phyloP scores from a whole-genome alignment of 768 basidiomycete genomes.

The Russula earlei region DNA sequence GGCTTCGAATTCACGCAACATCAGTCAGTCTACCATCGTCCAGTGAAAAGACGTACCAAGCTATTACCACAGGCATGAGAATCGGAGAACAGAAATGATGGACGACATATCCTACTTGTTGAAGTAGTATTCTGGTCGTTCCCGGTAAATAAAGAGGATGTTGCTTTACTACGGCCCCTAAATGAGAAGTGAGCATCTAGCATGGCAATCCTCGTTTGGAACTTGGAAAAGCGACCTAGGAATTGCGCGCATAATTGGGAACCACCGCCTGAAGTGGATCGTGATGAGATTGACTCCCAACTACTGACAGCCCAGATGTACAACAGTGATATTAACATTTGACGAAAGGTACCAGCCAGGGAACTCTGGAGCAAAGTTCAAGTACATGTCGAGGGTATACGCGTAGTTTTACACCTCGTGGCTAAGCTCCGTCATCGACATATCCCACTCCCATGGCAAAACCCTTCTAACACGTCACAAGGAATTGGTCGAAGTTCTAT shows the following conservation, averaged over 20 bases:
- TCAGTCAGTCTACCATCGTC: neutral
- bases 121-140: slow-evolving; percentile 65
- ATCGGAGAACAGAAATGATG: slow-evolving; percentile 11
- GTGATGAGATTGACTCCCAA: slow-evolving; percentile 32
- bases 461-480: slow-evolving; percentile 76
- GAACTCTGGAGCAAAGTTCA: slow-evolving; percentile 57
- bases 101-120: slow-evolving; percentile 68
- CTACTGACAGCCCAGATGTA: slow-evolving; percentile 30
- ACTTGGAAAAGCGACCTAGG: slow-evolving; percentile 57
- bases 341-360: slow-evolving; percentile 72
- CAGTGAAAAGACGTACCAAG: slow-evolving; percentile 38
- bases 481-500: slow-evolving; percentile 61
- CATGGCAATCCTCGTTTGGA: slow-evolving; percentile 43
- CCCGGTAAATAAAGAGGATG: slow-evolving; percentile 65
- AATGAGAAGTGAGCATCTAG: neutral
- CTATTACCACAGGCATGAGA: too few relatives aligned
- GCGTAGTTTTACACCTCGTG: slow-evolving; percentile 77
- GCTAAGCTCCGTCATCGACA: slow-evolving; percentile 27
- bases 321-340: slow-evolving; percentile 76
- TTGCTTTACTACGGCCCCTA: slow-evolving; percentile 66
- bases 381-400: slow-evolving; percentile 57
- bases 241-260: neutral
- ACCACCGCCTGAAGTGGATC: neutral
- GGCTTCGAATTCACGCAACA: slow-evolving; percentile 41
- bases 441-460: too few relatives aligned